Base-by-base conservation (phyloP, 805 yeast genomes). In the Kockiozyma suomiensis region DNA sequence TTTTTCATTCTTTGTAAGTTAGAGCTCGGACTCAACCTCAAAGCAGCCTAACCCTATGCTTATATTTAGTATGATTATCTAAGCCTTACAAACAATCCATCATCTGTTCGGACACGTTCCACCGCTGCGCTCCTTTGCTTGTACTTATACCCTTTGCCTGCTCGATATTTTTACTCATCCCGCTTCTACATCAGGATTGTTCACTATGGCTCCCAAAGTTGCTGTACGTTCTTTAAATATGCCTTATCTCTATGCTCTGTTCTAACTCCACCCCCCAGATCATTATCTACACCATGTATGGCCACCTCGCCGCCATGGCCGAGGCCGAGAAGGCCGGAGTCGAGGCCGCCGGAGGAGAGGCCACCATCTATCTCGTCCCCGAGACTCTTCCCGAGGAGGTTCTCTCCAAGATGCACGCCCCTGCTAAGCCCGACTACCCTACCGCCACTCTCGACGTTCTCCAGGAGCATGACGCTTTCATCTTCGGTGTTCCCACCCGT, bases 401-500 rank as follows among this genome's bases (percentile, higher is more conserved):
- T 19, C 76, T 89, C 59, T 72, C 72, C 21, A 60, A 72, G 59
- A 76, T 89, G 78, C 82, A 83, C 67, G 75, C 92, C 37, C 84
- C 89, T 45, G 78, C 82, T 56, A 84, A 84, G 72, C 84, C 87
- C 60, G 80, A 74, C 59, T 76, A 79, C 73, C 92, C 94, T 66
- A 76, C 82, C 69, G 89, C 89, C 53, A 79, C 87, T 15, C 68
- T 74, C 8, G 87, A 82, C 21, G 80, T 83, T 19, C 78, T 90
- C 66, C 71, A 75, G 2, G 76, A 79, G 65, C 87, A 85, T 78
- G 96, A 91, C 71, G 96, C 92, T 49, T 83, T 87, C 77, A 66
- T 91, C 66, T 88, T 90, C 69, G 97, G 97, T 72, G 74, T 88
- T 68, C 96, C 96, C 70, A 87, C 96, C 57, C 84, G 96, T 76